A percentile compares a stretch with the other conserved stretches of the same genome.
Evolutionary conservation across 257 asterid genomes (phyloP).

Genomic region (Leptodermis oblonga): DNA sequence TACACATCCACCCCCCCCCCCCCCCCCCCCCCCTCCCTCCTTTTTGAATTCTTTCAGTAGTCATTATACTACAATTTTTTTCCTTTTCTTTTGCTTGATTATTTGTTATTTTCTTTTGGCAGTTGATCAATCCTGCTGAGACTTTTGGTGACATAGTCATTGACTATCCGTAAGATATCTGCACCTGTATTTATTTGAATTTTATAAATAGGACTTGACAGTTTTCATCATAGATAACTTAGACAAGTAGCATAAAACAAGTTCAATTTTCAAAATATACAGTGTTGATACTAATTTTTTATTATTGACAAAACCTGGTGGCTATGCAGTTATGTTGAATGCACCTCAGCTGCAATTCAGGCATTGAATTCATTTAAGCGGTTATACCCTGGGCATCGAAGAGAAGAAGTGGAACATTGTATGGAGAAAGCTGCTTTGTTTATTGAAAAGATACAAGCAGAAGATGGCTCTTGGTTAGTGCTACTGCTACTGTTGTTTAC

Average conservation of each 20-base stretch:
- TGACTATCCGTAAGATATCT: constrained; percentile 90
- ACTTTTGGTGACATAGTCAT: constrained; percentile 99
- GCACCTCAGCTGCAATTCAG: constrained; percentile 97
- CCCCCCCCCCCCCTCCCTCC: too few species aligned
- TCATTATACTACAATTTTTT: not conserved
- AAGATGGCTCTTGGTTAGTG: constrained; percentile 96
- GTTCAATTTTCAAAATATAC: not conserved
- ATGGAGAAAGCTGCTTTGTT: constrained; percentile 62
- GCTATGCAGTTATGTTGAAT: constrained; percentile 78
- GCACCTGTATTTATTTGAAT: constrained; percentile 24
- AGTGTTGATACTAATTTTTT: not conserved
- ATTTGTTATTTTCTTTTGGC: constrained; percentile 28
- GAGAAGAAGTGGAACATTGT: constrained; percentile 60
- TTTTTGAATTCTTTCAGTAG: not conserved
- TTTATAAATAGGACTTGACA: not conserved
- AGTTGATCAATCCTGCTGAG: constrained; percentile 97
- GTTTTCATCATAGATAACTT: not conserved
- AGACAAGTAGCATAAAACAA: not conserved
- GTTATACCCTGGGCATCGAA: constrained; percentile 82
- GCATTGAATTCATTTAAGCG: constrained; percentile 65
- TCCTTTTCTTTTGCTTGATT: constrained; percentile 9
- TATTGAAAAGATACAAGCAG: constrained; percentile 68
- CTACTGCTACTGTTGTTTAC: constrained; percentile 9
- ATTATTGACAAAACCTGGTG: constrained; percentile 6
- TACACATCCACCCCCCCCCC: too few species aligned